These are phyloP conservation scores for Zoysia matrella DNA, from an alignment of 202 grass and related monocot genomes.

Conservation along the genomic window DNA sequence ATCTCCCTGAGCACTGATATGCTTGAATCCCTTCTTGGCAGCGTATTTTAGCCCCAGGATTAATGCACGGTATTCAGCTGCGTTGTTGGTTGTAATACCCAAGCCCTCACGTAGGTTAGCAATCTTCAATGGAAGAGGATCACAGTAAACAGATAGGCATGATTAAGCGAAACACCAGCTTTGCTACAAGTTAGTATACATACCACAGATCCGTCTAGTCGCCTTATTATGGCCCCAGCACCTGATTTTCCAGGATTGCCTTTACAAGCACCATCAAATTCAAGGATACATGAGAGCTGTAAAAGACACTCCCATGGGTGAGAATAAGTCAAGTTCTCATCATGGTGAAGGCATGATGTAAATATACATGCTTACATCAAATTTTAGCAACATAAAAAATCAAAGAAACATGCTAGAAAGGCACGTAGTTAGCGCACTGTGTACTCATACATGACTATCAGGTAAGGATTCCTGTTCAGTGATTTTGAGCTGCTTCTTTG, in stretches of 20 bases:
- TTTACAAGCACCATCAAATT: conserved; percentile 69
- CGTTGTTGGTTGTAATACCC: conserved; percentile 66
- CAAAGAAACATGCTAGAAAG: not conserved
- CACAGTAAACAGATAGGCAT: conserved; percentile 9
- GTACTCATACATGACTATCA: conserved; percentile 45
- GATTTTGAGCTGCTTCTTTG: conserved; percentile 43
- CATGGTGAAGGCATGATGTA: conserved; percentile 15
- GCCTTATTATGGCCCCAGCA: conserved; percentile 76
- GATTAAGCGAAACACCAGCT: not conserved
- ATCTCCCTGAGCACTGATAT: conserved; percentile 76
- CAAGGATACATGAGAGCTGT: too few species aligned
- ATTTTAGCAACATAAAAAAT: conserved; percentile 23
- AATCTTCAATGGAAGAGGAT: conserved; percentile 55
- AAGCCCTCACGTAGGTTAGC: conserved; percentile 4
- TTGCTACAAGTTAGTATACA: conserved; percentile 10
- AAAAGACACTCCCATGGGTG: conserved; percentile 20
- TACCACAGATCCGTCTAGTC: conserved; percentile 82
- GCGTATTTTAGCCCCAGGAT: conserved; percentile 84
- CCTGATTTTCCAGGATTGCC: conserved; percentile 93
- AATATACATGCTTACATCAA: conserved; percentile 23
- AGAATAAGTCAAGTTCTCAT: conserved; percentile 43
- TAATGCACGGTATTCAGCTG: conserved; percentile 91
- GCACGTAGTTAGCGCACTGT: conserved; percentile 2
- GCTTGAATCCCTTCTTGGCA: not conserved
- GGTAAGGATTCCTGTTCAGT: conserved; percentile 42